These are phyloP conservation scores for Trametes villosa DNA, from an alignment of 768 basidiomycete species.

Conservation along the genomic window DNA sequence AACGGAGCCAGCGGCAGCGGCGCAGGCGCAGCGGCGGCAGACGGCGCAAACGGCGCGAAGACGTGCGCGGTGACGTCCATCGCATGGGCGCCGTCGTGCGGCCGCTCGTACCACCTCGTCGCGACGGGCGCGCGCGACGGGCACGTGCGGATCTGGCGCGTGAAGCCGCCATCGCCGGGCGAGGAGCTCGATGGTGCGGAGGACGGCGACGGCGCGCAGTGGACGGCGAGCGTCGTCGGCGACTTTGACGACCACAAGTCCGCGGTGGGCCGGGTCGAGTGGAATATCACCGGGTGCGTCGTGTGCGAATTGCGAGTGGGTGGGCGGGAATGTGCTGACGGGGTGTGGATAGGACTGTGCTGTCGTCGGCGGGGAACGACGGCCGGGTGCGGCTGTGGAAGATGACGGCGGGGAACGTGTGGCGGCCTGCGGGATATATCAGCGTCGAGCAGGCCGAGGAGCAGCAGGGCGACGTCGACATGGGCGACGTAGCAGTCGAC, in stretches of 20 bases:
- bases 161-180: slow-evolving; percentile 56
- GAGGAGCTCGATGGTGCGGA: slow-evolving; percentile 42
- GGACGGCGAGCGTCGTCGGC: slow-evolving; percentile 77
- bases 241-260: slow-evolving; percentile 92
- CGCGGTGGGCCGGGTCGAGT: slow-evolving; percentile 84
- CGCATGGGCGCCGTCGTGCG: slow-evolving; percentile 94
- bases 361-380: slow-evolving; percentile 85
- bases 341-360: slow-evolving; percentile 61
- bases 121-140: slow-evolving; percentile 91
- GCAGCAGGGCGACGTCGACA: slow-evolving; percentile 47
- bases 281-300: slow-evolving; percentile 86
- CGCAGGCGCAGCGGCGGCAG: slow-evolving; percentile 26
- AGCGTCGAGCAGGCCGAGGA: slow-evolving; percentile 77
- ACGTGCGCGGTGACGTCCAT: slow-evolving; percentile 78
- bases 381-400: slow-evolving; percentile 86
- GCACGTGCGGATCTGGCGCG: slow-evolving; percentile 86
- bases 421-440: slow-evolving; percentile 82
- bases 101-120: slow-evolving; percentile 91
- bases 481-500: slow-evolving; percentile 45
- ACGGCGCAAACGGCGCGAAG: slow-evolving; percentile 40
- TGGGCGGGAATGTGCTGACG: background rate
- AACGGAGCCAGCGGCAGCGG: slow-evolving; percentile 27
- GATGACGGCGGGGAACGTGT: slow-evolving; percentile 79
- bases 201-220: slow-evolving; percentile 53
- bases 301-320: background rate